Evolutionary conservation across 331 rosid genomes (phyloP).

Genomic region (Pyrus hybrid): DNA sequence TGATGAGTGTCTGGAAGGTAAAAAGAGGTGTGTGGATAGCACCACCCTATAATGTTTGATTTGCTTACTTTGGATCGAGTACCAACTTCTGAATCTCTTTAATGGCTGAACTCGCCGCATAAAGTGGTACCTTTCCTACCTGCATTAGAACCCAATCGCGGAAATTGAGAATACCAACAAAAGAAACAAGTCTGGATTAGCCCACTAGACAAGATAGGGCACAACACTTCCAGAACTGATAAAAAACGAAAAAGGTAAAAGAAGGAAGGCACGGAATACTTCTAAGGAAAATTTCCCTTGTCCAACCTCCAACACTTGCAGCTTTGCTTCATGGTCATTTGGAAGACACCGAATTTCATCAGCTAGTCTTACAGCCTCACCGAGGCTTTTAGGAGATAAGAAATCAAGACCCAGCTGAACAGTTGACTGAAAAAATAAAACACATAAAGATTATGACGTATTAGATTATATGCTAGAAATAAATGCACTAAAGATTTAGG

Average conservation of each 20-base stretch:
- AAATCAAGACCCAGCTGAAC: slow-evolving; percentile 96
- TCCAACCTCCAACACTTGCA: slow-evolving; percentile 88
- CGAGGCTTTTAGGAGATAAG: slow-evolving; percentile 94
- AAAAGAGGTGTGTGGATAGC: no score
- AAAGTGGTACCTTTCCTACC: slow-evolving; percentile 93
- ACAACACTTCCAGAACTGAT: background rate
- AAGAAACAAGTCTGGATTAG: background rate
- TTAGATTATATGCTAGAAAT: background rate
- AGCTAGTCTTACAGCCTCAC: slow-evolving; percentile 74
- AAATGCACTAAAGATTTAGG: background rate
- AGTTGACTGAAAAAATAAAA: slow-evolving; percentile 51
- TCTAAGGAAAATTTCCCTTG: slow-evolving; percentile 20
- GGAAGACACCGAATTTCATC: slow-evolving; percentile 86
- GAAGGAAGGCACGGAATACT: slow-evolving; percentile 12
- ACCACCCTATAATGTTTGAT: background rate
- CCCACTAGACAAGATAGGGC: background rate
- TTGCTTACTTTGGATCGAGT: slow-evolving; percentile 81
- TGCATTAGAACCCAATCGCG: slow-evolving; percentile 29
- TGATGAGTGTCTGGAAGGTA: no score
- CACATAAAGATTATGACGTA: background rate
- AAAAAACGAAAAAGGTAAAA: background rate
- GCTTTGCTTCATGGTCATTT: slow-evolving; percentile 82
- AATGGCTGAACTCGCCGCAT: slow-evolving; percentile 94
- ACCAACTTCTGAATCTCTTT: slow-evolving; percentile 95
- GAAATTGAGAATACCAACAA: slow-evolving; percentile 11